These are phyloP conservation scores for Saksenaea vasiformis DNA, from an alignment of 371 early-diverging fungal genomes.

Conservation along the genomic window DNA sequence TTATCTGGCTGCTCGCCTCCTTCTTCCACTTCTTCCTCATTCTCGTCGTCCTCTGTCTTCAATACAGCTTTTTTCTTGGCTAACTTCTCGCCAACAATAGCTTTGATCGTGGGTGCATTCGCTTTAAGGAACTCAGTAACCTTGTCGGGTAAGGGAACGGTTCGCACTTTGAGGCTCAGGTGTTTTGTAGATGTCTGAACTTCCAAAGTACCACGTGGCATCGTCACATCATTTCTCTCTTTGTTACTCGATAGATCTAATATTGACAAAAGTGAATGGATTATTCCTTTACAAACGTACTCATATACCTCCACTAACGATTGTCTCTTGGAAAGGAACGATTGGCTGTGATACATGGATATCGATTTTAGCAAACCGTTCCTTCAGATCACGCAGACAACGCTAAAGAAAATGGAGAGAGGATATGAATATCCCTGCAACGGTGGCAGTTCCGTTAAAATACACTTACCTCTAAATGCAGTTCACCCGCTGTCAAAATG, in stretches of 20 bases:
- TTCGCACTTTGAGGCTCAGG: slow-evolving; percentile 71
- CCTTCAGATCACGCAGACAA: slow-evolving; percentile 92
- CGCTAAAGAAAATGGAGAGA: slow-evolving; percentile 49
- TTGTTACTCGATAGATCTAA: slow-evolving; percentile 40
- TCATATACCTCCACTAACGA: slow-evolving; percentile 50
- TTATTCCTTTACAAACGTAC: background rate
- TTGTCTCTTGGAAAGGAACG: slow-evolving; percentile 97
- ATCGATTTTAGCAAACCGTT: slow-evolving; percentile 91
- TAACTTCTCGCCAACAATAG: slow-evolving; percentile 56
- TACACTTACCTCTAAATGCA: slow-evolving; percentile 81
- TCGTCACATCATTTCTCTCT: slow-evolving; percentile 43
- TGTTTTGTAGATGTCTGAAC: slow-evolving; percentile 60
- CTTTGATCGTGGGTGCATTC: slow-evolving; percentile 63
- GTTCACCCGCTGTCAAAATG: slow-evolving; percentile 93
- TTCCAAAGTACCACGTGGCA: slow-evolving; percentile 65
- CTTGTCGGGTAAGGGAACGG: slow-evolving; percentile 79
- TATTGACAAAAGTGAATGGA: background rate
- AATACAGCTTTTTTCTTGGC: slow-evolving; percentile 24
- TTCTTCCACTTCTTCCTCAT: slow-evolving; percentile 17
- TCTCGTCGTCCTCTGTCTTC: slow-evolving; percentile 14
- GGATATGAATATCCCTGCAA: too few relatives aligned
- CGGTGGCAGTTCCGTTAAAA: too few relatives aligned
- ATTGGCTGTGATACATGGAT: slow-evolving; percentile 94
- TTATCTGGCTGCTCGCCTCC: slow-evolving; percentile 13
- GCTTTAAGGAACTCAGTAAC: slow-evolving; percentile 66